phyloP scores from a whole-genome alignment of 2,329 filamentous ascomycete species.

The Sphaerulina vaccinii region DNA sequence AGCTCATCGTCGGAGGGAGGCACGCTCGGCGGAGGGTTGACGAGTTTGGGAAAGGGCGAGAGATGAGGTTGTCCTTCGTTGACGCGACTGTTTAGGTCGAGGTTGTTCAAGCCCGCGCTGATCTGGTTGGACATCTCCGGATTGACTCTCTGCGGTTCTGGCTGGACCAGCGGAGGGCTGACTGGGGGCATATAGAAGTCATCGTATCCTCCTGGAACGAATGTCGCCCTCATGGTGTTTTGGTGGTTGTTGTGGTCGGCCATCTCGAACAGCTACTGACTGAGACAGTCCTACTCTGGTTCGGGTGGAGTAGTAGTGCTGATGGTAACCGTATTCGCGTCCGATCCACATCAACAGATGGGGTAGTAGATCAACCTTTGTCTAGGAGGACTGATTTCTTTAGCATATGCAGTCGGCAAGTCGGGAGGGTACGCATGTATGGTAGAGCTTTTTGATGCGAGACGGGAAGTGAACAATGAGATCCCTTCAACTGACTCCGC shows the following conservation, averaged over 20 bases:
- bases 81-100: slow-evolving; percentile 58
- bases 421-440: not conserved
- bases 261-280: slow-evolving; percentile 14
- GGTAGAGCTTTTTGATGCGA: not conserved
- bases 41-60: slow-evolving; percentile 86
- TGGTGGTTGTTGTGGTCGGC: slow-evolving; percentile 18
- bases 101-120: slow-evolving; percentile 86
- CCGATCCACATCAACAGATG: not conserved
- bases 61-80: slow-evolving; percentile 71
- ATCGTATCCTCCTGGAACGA: slow-evolving; percentile 65
- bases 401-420: not conserved
- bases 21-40: slow-evolving; percentile 76
- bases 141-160: slow-evolving; percentile 59
- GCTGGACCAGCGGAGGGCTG: slow-evolving; percentile 64
- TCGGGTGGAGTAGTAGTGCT: not conserved
- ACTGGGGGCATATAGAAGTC: slow-evolving; percentile 63
- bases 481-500: too few relatives aligned
- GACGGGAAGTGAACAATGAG: not conserved
- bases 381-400: slow-evolving; percentile 1
- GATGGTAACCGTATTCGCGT: not conserved
- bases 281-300: not conserved
- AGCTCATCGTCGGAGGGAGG: slow-evolving; percentile 93
- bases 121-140: slow-evolving; percentile 93
- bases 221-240: slow-evolving; percentile 57
- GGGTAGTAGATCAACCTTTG: slow-evolving; percentile 7